Base-by-base conservation (phyloP, 345 rosid genomes). In the Viola odorata region DNA sequence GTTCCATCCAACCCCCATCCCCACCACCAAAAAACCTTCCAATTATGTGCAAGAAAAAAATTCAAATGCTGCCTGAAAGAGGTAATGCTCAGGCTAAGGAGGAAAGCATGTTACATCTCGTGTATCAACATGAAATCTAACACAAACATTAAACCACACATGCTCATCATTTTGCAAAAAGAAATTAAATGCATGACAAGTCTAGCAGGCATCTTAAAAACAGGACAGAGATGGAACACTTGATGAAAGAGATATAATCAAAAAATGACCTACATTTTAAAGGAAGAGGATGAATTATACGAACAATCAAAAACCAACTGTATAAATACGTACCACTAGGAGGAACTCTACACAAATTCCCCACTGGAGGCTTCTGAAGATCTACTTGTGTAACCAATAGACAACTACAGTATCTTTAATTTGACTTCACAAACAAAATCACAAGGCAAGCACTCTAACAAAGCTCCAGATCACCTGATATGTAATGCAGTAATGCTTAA, bases 311-410 rank as follows among this genome's bases (percentile, higher is more conserved):
- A 60, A 61, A 17, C 59, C 68, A 61, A 66, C 64, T 41, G 61
- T 68, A 67, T 55, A 72, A 17, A 66, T 61, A 74, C 92, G 80
- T 78, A 82, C 89, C 85, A 57, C 64, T 8, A 64, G 58, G 64
- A 66, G 62, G 37, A 73, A 63, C 62, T 72, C 73, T 72, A 64
- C 48, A 74, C 58, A 68, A 61, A 55, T 59, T 65, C 70, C 70
- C 72, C 73, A 71, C 61, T 51, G 83, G 71, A 78, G 71, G 64
- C 81, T 78, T 78, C 80, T 68, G 84, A 68, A 63, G 58, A 68
- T 67, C 83, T 84, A 77, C 58, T 69, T 50, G 68, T 64, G 74
- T 62, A 78, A 77, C 74, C 79, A 77, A 70, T 65, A 70, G 69
- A 75, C 70, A 82, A 48, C 65, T 54, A 71, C 11, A 78, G 66